A percentile compares a stretch with the other conserved stretches of the same genome.
Conservation (phyloP, 305 asterid species). For the Striga hermonthica region DNA sequence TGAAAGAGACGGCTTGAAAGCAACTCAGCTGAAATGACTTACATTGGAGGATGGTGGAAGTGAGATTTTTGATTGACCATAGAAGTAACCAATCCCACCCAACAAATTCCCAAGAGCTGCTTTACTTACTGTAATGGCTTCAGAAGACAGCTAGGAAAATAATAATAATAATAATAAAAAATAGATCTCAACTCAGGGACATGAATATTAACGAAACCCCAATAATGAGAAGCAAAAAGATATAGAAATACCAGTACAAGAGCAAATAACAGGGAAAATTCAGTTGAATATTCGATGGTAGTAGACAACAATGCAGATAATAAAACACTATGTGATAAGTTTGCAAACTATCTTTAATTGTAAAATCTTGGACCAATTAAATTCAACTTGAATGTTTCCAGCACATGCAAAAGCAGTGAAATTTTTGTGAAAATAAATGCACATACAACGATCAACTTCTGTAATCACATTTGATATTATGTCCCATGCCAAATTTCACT, state of each 20-base stretch:
- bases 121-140: constrained; percentile 63
- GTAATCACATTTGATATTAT: constrained; percentile 20
- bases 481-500: constrained; percentile 17
- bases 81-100: constrained; percentile 95
- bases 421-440: constrained; percentile 4
- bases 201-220: constrained; percentile 19
- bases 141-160: constrained; percentile 62
- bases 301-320: constrained; percentile 12
- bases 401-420: constrained; percentile 15
- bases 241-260: constrained; percentile 6
- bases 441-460: constrained; percentile 9
- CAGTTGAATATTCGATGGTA: constrained; percentile 6
- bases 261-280: background rate
- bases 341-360: constrained; percentile 16
- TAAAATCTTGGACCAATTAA: constrained; percentile 11
- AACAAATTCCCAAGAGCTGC: constrained; percentile 86
- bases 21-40: constrained; percentile 38
- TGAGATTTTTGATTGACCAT: constrained; percentile 88
- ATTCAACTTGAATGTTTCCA: constrained; percentile 13
- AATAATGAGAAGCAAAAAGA: background rate
- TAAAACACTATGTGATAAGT: constrained; percentile 7
- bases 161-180: no score
- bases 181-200: constrained; percentile 29
- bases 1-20: constrained; percentile 9
- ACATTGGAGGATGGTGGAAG: constrained; percentile 62